phyloP scores from a whole-genome alignment of 768 basidiomycete genomes.

The Russula ochroleuca region DNA sequence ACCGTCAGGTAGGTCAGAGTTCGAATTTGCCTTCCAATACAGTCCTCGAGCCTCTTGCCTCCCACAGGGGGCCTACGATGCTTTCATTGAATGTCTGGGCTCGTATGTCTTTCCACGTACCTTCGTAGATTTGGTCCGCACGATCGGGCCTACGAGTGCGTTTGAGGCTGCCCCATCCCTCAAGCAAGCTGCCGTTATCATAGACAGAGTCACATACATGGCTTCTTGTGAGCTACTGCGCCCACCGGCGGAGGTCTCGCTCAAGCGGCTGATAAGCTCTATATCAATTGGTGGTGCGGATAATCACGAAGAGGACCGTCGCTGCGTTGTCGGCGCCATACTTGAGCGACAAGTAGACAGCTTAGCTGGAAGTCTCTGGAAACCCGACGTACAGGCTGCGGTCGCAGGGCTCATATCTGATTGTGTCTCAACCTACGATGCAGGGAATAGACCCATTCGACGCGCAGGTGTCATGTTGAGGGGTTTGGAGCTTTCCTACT shows the following conservation, averaged over 20 bases:
- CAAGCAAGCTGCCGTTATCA: constrained; percentile 53
- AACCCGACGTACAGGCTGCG: constrained; percentile 47
- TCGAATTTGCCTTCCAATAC: constrained; percentile 14
- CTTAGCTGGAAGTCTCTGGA: constrained; percentile 54
- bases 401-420: constrained; percentile 46
- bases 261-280: constrained; percentile 32
- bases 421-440: constrained; percentile 47
- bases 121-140: constrained; percentile 23
- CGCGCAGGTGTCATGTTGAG: constrained; percentile 54
- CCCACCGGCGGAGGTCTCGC: constrained; percentile 45
- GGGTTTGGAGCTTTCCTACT: constrained; percentile 51
- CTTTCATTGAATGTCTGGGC: constrained; percentile 40
- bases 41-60: not conserved
- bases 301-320: constrained; percentile 12
- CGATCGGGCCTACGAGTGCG: constrained; percentile 29
- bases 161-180: constrained; percentile 43
- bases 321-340: constrained; percentile 46
- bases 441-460: constrained; percentile 49
- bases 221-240: constrained; percentile 64
- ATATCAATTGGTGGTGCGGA: not conserved
- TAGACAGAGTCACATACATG: constrained; percentile 65
- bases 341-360: constrained; percentile 58
- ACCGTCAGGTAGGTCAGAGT: constrained; percentile 55
- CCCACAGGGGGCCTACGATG: constrained; percentile 54
- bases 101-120: constrained; percentile 29